Percentiles rank a stretch among this genome's conserved stretches.
phyloP scores from a whole-genome alignment of 768 basidiomycete species.

The Phlebiopsis flavidoalba region DNA sequence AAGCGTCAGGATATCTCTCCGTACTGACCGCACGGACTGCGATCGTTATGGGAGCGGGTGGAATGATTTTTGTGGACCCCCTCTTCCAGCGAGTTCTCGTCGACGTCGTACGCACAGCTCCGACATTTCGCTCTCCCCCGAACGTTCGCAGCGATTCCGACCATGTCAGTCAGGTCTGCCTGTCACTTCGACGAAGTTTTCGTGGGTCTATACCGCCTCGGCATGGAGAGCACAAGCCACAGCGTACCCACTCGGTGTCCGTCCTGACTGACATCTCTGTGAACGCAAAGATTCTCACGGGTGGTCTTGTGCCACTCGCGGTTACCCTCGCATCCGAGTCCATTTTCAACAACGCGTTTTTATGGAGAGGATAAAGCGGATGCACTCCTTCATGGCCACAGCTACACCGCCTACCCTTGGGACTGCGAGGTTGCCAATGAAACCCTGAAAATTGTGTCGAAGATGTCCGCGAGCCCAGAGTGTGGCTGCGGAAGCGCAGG shows the following conservation, averaged over 20 bases:
- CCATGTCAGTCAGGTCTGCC: slow-evolving; percentile 78
- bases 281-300: slow-evolving; percentile 91
- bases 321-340: slow-evolving; percentile 77
- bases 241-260: slow-evolving; percentile 63
- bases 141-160: slow-evolving; percentile 13
- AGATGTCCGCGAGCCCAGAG: slow-evolving; percentile 36
- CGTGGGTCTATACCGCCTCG: slow-evolving; percentile 85
- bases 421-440: slow-evolving; percentile 90
- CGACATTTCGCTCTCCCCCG: slow-evolving; percentile 16
- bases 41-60: slow-evolving; percentile 90
- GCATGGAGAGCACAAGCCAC: slow-evolving; percentile 56
- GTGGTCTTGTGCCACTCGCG: slow-evolving; percentile 84
- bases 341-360: slow-evolving; percentile 78
- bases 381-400: slow-evolving; percentile 91
- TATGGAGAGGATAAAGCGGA: slow-evolving; percentile 69
- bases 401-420: slow-evolving; percentile 91
- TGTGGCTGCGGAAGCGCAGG: slow-evolving; percentile 62
- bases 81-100: slow-evolving; percentile 89
- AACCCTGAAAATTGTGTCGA: slow-evolving; percentile 64
- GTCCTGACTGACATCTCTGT: slow-evolving; percentile 93
- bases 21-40: background rate
- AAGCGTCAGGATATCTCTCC: background rate
- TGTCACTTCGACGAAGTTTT: slow-evolving; percentile 95
- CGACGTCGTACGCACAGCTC: slow-evolving; percentile 62
- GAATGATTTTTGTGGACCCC: slow-evolving; percentile 97